Base-by-base conservation (phyloP, 306 rosid genomes). In the Pyrus communis region DNA sequence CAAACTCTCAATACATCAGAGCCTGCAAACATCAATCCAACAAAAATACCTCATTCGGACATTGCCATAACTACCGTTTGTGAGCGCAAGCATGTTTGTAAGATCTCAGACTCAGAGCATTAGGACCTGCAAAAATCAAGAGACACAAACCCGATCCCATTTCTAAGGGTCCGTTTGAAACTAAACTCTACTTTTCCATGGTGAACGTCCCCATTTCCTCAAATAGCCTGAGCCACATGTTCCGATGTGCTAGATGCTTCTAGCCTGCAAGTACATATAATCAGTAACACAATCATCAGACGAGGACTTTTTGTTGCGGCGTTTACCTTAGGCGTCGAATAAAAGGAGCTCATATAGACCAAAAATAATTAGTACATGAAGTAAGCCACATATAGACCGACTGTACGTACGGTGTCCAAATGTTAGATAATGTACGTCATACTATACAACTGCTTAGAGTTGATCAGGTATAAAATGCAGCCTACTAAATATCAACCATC, bases 211-310 rank as follows among this genome's bases (percentile, higher is more conserved):
- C 67, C 69, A 43, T 52, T 80, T 14, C 75, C 79, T 70, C 58
- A 92, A 27, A 82, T 88, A 73, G 83, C 89, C 79, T 89, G 95
- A 58, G 96, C 97, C 76, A 90, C 86, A 54, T 91, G 81, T 77
- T 90, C 96, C 5, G 93, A 70, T 75, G 88, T 73, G 81, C 82
- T 86, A 61, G 79, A 46, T 76, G 86, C 84, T 80, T 92, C 97
- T 60, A 79, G 80, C 89, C 97, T 95, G 92, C 77, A 88, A 81
- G 77, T 80, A 68, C 43, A 28, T 46, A 77, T 70, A 23, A 78
- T 28, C 31, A 75, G 62, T 74, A 54, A 40, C 14, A 59, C 40
- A 68, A 49, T 46, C 70, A 67, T 35, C 75, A 78, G 31, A 31
- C 69, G 35, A 54, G 67, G 76, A 31, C 43, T 3, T 49, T 28